Evolutionary conservation across 371 early-diverging fungal species (phyloP).

Genomic region (Polyrhizophydium stewartii): DNA sequence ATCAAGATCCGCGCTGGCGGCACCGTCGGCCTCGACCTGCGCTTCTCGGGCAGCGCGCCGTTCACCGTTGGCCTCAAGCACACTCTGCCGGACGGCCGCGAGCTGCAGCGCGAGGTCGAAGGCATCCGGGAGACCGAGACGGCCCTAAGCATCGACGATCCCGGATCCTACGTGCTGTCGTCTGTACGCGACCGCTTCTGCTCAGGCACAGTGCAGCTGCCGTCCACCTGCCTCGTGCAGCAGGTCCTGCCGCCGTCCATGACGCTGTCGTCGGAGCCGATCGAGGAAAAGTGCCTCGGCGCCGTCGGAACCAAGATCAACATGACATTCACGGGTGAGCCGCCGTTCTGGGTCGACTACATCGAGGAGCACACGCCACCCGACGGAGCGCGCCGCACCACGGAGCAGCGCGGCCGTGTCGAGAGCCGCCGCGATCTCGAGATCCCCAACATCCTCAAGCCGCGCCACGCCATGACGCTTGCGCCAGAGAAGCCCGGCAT

Average conservation of each 20-base stretch:
- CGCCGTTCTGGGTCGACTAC: conserved; percentile 38
- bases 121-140: background rate
- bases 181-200: conserved; percentile 34
- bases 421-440: background rate
- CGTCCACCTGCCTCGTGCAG: conserved; percentile 24
- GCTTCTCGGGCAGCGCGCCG: conserved; percentile 21
- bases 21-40: conserved; percentile 14
- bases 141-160: conserved; percentile 5
- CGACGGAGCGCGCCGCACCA: background rate
- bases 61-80: conserved; percentile 13
- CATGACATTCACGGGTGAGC: conserved; percentile 39
- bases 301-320: conserved; percentile 39
- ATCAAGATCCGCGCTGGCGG: conserved; percentile 18
- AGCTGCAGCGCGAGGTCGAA: conserved; percentile 6
- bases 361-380: conserved; percentile 18
- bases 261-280: conserved; percentile 20
- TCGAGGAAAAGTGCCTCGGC: conserved; percentile 43
- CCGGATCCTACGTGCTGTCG: conserved; percentile 31
- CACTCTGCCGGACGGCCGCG: conserved; percentile 6
- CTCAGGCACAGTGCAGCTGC: conserved; percentile 19
- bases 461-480: conserved; percentile 21
- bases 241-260: conserved; percentile 33
- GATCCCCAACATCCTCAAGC: conserved; percentile 12
- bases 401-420: too few species aligned
- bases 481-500: conserved; percentile 33